These are phyloP conservation scores for Fusarium illudens DNA, from an alignment of 2,329 filamentous ascomycete genomes.

Conservation along the genomic window DNA sequence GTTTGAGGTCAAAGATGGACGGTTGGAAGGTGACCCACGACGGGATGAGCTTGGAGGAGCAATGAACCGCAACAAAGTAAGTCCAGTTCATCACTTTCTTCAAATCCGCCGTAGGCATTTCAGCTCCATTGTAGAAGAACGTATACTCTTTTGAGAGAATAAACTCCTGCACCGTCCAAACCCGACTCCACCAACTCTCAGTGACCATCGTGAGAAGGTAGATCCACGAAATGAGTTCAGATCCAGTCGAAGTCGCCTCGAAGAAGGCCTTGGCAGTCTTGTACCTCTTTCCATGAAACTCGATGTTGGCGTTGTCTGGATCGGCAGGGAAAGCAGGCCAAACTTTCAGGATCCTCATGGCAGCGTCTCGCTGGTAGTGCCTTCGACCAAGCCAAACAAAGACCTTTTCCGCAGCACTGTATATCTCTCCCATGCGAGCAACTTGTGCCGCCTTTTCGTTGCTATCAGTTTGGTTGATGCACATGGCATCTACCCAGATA, in stretches of 20 bases:
- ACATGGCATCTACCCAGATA: constrained; percentile 15
- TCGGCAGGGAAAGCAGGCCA: constrained; percentile 15
- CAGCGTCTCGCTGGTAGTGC: neutral
- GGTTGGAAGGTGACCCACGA: constrained; percentile 12
- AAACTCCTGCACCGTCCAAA: constrained; percentile 23
- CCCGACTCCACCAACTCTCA: constrained; percentile 25
- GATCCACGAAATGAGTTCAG: constrained; percentile 11
- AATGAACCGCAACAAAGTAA: constrained; percentile 8
- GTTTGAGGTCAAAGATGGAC: constrained; percentile 16
- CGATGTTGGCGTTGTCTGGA: neutral
- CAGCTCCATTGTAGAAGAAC: constrained; percentile 6
- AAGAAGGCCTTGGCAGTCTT: constrained; percentile 8
- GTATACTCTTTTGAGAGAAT: constrained; percentile 12
- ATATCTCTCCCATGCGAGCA: constrained; percentile 14
- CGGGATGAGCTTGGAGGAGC: neutral
- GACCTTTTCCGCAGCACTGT: constrained; percentile 8
- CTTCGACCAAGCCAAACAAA: constrained; percentile 8
- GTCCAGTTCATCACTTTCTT: constrained; percentile 24
- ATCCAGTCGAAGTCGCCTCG: constrained; percentile 6
- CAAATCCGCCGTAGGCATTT: neutral
- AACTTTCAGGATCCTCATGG: neutral
- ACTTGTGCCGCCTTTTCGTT: constrained; percentile 9
- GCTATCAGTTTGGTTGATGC: constrained; percentile 9
- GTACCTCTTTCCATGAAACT: constrained; percentile 16
- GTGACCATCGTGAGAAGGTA: neutral